Evolutionary conservation across 2,329 filamentous ascomycete genomes (phyloP).

Genomic region (Diaporthe capsici): DNA sequence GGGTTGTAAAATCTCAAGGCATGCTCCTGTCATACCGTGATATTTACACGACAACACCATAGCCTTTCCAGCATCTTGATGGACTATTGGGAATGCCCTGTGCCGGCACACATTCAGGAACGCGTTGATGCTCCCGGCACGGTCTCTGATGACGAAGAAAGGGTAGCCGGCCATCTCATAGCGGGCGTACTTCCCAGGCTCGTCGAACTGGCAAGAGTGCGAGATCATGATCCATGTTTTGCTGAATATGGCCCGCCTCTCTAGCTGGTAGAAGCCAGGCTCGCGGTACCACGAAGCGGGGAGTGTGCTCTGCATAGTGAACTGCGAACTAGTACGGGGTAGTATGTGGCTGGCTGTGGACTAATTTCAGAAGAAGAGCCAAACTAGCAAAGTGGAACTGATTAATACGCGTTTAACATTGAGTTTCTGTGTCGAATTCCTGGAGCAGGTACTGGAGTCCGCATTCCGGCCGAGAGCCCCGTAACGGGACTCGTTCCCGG

Average conservation of each 20-base stretch:
- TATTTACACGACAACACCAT: constrained; percentile 58
- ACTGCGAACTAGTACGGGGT: background rate
- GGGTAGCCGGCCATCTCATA: constrained; percentile 52
- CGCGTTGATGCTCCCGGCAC: constrained; percentile 51
- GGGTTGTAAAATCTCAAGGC: background rate
- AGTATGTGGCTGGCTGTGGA: background rate
- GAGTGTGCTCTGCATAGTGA: constrained; percentile 43
- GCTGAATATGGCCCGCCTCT: constrained; percentile 59
- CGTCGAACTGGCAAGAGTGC: constrained; percentile 52
- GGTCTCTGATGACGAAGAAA: constrained; percentile 56
- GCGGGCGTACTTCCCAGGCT: constrained; percentile 53
- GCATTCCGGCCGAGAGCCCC: background rate
- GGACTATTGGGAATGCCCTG: constrained; percentile 57
- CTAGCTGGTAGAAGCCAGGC: constrained; percentile 58
- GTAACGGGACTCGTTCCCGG: background rate
- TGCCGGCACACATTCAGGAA: constrained; percentile 62
- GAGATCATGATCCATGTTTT: constrained; percentile 55
- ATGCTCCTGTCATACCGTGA: constrained; percentile 49
- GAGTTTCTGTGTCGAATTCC: too few relatives aligned
- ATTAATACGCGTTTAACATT: too few relatives aligned
- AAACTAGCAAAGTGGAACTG: too few relatives aligned
- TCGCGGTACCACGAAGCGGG: constrained; percentile 60
- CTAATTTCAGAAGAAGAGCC: background rate
- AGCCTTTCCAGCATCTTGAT: constrained; percentile 53
- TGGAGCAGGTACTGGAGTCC: background rate